These are phyloP conservation scores for Zancudomyces culisetae DNA, from an alignment of 371 early-diverging fungal species.

Conservation along the genomic window DNA sequence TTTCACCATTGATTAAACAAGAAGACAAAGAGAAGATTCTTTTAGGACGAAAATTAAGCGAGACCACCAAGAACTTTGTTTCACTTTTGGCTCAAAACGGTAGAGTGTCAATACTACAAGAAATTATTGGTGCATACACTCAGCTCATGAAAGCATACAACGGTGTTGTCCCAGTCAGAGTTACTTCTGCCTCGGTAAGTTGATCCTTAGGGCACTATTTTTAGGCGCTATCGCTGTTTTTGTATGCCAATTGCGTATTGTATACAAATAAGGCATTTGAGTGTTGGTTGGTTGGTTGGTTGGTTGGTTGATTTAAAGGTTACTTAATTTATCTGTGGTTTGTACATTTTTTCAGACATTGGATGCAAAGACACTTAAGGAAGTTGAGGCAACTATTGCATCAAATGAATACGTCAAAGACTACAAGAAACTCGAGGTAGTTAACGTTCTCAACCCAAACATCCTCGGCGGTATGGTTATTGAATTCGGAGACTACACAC, in stretches of 20 bases:
- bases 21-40: conserved; percentile 58
- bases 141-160: conserved; percentile 81
- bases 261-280: too few relatives aligned
- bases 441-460: conserved; percentile 84
- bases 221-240: neutral
- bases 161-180: conserved; percentile 70
- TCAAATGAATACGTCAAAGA: conserved; percentile 39
- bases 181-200: conserved; percentile 64
- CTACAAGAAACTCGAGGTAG: conserved; percentile 49
- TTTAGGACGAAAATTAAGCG: conserved; percentile 48
- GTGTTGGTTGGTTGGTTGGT: too few relatives aligned
- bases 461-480: conserved; percentile 91
- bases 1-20: conserved; percentile 72
- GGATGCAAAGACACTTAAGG: conserved; percentile 33
- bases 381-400: conserved; percentile 37
- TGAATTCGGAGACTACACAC: conserved; percentile 93
- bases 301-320: too few relatives aligned
- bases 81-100: conserved; percentile 81
- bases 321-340: neutral
- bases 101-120: conserved; percentile 63
- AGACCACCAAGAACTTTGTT: conserved; percentile 77
- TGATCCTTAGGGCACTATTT: conserved; percentile 10
- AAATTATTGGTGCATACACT: conserved; percentile 59
- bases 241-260: too few relatives aligned
- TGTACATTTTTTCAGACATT: conserved; percentile 17